Evolutionary conservation across 1,284 basidiomycete genomes (phyloP), one percentile per base, ranked within the genome.

Genomic region (Ustilago lituana): DNA sequence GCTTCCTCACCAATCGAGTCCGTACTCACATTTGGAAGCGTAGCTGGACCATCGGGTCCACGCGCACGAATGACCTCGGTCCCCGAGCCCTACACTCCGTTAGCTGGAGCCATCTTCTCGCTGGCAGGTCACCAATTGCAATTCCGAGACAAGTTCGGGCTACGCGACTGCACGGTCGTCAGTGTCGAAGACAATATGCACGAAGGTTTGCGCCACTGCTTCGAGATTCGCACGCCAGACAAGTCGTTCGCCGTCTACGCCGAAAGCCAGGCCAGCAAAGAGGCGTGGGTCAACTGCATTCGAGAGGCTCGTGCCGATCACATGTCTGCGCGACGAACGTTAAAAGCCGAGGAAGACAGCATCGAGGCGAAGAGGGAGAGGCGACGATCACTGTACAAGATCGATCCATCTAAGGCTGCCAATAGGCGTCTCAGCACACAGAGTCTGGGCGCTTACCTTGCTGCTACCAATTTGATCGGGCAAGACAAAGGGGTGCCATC

Each of bases 1-100:
- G 47, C 87, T 88, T 77, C 89, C 88, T 24, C 88, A 90, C 82
- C 91, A 89, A n/a, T 70, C 56, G 66, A 59, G 38, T 41, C 58
- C 6, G 56, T 64, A 10, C 38, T 63, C 26, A 22, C 56, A 19
- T 38, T 53, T 2, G 36, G 43, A 10, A 27, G 41, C 55, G 20
- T 46, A 27, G 22, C 53, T 19, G 48, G 33, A 20, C 40, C 53
- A n/a, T 26, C 39, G 24, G 41, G 45, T 37, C 39, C 56, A 22
- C 56, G 60, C 4, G 40, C 51, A 15, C 46, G 55, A 12, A 45
- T 65, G 6, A 35, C 41, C 3, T 61, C 64, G 19, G 36, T 60
- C 11, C 58, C 60, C 8, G 61, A 64, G 38, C 53, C 68, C n/a
- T 63, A 59, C 35, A 60, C 61, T 20, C 70, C 66, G 4, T 39